Conservation (phyloP, 441 rosid species). For the Aquilaria agallochum region DNA sequence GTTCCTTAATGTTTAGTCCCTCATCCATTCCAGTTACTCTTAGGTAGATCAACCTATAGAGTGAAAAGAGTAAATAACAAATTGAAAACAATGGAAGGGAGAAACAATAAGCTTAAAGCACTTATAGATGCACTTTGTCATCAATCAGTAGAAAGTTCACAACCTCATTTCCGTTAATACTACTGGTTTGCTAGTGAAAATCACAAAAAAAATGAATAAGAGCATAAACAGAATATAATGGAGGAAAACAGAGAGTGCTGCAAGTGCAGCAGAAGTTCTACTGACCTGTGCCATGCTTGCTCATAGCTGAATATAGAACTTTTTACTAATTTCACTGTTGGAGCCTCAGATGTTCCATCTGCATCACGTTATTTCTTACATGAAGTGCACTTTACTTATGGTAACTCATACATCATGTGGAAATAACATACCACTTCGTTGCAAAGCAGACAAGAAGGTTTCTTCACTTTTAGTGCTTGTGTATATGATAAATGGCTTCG, state of each 20-base stretch:
- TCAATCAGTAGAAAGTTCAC: too few species aligned
- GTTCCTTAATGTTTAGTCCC: conserved; percentile 84
- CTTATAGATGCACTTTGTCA: too few species aligned
- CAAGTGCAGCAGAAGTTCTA: conserved; percentile 2
- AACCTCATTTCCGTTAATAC: too few species aligned
- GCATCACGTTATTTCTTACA: conserved; percentile 25
- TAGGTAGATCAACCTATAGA: conserved; percentile 74
- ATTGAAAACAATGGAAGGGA: background rate
- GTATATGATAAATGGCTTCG: conserved; percentile 68
- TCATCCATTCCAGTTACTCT: conserved; percentile 97
- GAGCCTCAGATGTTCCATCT: conserved; percentile 64
- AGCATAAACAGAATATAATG: too few species aligned
- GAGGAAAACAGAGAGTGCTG: too few species aligned
- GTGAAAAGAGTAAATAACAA: conserved; percentile 12
- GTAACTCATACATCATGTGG: conserved; percentile 2
- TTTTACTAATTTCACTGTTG: conserved; percentile 71
- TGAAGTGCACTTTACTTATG: background rate
- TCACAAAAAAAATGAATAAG: too few species aligned
- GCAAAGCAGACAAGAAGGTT: conserved; percentile 74
- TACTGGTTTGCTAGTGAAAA: too few species aligned
- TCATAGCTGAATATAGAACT: conserved; percentile 96
- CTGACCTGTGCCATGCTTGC: conserved; percentile 96
- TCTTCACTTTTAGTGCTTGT: conserved; percentile 96
- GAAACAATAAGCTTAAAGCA: too few species aligned
- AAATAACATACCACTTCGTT: conserved; percentile 59